Percentiles rank a stretch among this genome's conserved stretches.
Conservation (phyloP, 129 eudicot species). For the Pittosporum tobira region DNA sequence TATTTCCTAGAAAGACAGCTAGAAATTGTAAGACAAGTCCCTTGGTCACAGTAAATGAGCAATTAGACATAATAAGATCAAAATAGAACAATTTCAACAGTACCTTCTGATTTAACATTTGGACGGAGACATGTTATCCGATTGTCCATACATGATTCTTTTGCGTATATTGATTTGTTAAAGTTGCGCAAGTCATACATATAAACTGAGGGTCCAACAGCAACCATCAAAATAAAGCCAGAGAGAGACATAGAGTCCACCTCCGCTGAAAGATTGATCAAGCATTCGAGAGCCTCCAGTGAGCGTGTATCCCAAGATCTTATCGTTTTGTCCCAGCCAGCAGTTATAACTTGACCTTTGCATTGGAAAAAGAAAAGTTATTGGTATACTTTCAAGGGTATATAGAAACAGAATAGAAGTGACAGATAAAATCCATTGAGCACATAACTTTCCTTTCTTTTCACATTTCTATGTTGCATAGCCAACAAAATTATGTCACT, state of each 20-base stretch:
- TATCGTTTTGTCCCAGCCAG: conserved; percentile 75
- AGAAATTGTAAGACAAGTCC: neutral
- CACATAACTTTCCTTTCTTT: neutral
- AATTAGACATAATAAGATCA: neutral
- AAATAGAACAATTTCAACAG: neutral
- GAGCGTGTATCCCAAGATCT: conserved; percentile 80
- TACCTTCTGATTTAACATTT: conserved; percentile 45
- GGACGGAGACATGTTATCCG: conserved; percentile 72
- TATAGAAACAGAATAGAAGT: neutral
- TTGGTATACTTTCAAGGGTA: conserved; percentile 1
- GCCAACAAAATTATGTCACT: neutral
- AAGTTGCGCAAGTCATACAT: conserved; percentile 68
- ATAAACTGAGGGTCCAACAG: conserved; percentile 54
- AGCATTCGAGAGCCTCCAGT: conserved; percentile 22
- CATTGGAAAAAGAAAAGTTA: conserved; percentile 7
- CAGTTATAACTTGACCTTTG: conserved; percentile 58
- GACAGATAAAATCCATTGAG: neutral
- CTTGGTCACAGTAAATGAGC: neutral
- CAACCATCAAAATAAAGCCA: conserved; percentile 51
- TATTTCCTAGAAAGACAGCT: neutral
- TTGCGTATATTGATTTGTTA: conserved; percentile 27
- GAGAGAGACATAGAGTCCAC: conserved; percentile 69
- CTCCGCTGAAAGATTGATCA: conserved; percentile 25
- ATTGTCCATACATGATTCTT: conserved; percentile 33
- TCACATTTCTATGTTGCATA: neutral